phyloP scores from a whole-genome alignment of 768 basidiomycete genomes.

The Lentinula aciculospora region DNA sequence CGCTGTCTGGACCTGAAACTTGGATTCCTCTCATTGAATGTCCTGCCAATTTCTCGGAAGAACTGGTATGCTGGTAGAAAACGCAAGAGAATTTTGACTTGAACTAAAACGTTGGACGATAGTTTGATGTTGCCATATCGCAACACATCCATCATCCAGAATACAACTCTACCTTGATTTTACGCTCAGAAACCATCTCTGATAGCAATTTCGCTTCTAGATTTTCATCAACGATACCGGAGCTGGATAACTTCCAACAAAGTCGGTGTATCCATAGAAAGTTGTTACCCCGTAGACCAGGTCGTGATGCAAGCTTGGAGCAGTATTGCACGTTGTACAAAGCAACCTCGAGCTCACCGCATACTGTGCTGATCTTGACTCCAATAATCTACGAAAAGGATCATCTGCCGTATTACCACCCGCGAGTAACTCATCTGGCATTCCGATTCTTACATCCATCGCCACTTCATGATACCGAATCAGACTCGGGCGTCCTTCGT shows the following conservation, averaged over 20 bases:
- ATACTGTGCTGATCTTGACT: conserved; percentile 46
- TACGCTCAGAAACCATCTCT: conserved; percentile 68
- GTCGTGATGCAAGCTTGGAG: conserved; percentile 65
- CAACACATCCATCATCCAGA: conserved; percentile 87
- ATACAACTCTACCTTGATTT: conserved; percentile 86
- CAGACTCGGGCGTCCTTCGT: conserved; percentile 30
- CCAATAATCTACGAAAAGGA: conserved; percentile 43
- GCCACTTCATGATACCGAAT: background rate
- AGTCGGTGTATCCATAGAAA: conserved; percentile 57
- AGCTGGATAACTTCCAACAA: conserved; percentile 28
- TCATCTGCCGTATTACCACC: conserved; percentile 85
- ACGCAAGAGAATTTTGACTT: background rate
- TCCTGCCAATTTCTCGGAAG: conserved; percentile 33
- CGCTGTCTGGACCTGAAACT: background rate
- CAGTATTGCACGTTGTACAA: conserved; percentile 77
- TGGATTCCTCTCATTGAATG: conserved; percentile 36
- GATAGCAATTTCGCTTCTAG: conserved; percentile 21
- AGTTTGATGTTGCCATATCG: conserved; percentile 72
- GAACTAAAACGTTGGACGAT: background rate
- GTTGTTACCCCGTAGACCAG: conserved; percentile 74
- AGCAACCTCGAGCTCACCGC: conserved; percentile 6
- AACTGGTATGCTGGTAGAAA: conserved; percentile 29
- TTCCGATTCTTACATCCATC: conserved; percentile 56
- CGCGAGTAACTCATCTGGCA: conserved; percentile 71
- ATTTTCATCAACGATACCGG: conserved; percentile 21